Percentiles rank a stretch among this genome's conserved stretches.
phyloP scores from a whole-genome alignment of 163 green algal genomes.

The Scenedesmus sp. region DNA sequence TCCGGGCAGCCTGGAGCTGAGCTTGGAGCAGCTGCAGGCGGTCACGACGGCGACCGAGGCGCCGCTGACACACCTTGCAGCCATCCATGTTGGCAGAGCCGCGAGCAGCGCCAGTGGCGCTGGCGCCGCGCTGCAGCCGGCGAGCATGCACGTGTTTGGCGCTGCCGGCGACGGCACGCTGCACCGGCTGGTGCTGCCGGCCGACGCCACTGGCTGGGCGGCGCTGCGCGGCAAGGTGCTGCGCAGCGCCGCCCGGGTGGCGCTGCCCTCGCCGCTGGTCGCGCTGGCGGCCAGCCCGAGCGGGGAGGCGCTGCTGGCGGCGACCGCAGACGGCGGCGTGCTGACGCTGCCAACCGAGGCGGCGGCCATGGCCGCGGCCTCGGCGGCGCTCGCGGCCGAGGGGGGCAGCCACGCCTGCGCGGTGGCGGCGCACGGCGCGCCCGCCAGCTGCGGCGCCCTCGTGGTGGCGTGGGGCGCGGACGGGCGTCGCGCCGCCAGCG shows the following conservation, averaged over 20 bases:
- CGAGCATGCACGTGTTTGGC: neutral
- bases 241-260: neutral
- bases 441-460: neutral
- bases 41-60: neutral
- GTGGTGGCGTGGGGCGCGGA: conserved; percentile 4
- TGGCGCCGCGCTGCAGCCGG: neutral
- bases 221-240: neutral
- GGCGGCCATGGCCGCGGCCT: no score
- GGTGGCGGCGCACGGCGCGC: conserved; percentile 4
- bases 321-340: conserved; percentile 12
- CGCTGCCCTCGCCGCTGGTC: neutral
- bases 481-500: conserved; percentile 15
- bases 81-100: neutral
- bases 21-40: neutral
- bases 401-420: no score
- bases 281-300: conserved; percentile 19
- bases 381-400: no score
- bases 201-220: conserved; percentile 12
- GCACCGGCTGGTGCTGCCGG: conserved; percentile 31
- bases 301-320: neutral
- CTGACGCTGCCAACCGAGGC: neutral
- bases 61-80: conserved; percentile 13
- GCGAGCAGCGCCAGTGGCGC: neutral
- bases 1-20: neutral
- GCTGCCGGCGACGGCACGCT: conserved; percentile 8